phyloP scores from a whole-genome alignment of 805 yeast genomes.

The Candida oleophila region DNA sequence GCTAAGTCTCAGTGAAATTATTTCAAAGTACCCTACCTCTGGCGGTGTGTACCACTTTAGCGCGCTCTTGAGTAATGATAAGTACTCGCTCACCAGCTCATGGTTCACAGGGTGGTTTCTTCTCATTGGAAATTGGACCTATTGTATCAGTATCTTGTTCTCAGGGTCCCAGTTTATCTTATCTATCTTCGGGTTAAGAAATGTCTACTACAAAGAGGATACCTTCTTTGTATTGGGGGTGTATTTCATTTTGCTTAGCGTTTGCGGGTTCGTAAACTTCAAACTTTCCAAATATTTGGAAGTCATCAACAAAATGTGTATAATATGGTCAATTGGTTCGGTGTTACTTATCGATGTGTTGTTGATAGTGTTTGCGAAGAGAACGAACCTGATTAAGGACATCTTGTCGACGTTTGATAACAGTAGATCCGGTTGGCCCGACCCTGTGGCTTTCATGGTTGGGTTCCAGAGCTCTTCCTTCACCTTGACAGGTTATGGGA shows the following conservation, averaged over 20 bases:
- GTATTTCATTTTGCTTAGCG: constrained; percentile 52
- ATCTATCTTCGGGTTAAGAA: constrained; percentile 61
- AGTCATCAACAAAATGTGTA: constrained; percentile 62
- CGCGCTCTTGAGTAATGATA: constrained; percentile 62
- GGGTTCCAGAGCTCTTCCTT: constrained; percentile 79
- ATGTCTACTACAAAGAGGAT: constrained; percentile 58
- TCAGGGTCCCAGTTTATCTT: constrained; percentile 75
- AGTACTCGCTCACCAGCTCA: constrained; percentile 55
- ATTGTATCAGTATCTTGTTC: constrained; percentile 69
- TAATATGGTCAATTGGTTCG: constrained; percentile 74
- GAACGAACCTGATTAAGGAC: constrained; percentile 57
- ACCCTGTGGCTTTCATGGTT: constrained; percentile 65
- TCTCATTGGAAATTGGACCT: constrained; percentile 74
- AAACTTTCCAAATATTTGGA: constrained; percentile 61
- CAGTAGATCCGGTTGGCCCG: constrained; percentile 74
- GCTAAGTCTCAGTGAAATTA: constrained; percentile 72
- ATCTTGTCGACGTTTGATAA: constrained; percentile 70
- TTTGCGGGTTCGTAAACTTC: constrained; percentile 64
- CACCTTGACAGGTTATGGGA: constrained; percentile 80
- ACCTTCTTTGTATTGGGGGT: constrained; percentile 54
- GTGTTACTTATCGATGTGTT: constrained; percentile 66
- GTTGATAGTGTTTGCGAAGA: constrained; percentile 54
- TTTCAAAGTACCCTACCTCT: constrained; percentile 74
- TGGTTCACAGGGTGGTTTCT: constrained; percentile 82
- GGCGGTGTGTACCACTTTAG: constrained; percentile 78